Evolutionary conservation across 192 early-diverging fungal genomes (phyloP).

Genomic region (Backusella morwellensis): DNA sequence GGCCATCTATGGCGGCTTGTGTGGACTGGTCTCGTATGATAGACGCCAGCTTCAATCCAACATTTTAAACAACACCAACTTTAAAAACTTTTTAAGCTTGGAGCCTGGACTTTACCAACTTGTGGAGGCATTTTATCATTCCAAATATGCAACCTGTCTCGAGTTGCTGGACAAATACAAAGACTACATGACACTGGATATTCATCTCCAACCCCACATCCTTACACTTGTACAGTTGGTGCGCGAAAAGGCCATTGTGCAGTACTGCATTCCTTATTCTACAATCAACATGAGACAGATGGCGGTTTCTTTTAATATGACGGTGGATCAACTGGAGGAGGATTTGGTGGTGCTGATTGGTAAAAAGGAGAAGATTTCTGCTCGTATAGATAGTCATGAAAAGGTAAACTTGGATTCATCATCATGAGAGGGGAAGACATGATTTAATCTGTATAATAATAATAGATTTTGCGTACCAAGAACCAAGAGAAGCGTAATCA

Average conservation of each 20-base stretch:
- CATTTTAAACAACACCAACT: constrained; percentile 71
- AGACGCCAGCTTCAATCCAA: constrained; percentile 65
- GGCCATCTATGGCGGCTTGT: constrained; percentile 77
- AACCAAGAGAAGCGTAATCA: constrained; percentile 62
- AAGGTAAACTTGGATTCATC: constrained; percentile 52
- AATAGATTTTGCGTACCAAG: constrained; percentile 67
- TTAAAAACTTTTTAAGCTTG: constrained; percentile 78
- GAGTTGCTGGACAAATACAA: constrained; percentile 61
- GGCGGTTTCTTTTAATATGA: constrained; percentile 68
- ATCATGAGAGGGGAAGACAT: background rate
- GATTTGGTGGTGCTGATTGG: constrained; percentile 70
- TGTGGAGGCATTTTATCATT: constrained; percentile 70
- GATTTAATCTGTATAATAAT: background rate
- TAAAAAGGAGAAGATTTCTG: constrained; percentile 64
- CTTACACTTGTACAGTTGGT: constrained; percentile 68
- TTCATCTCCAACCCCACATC: constrained; percentile 71
- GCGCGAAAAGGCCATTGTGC: constrained; percentile 73
- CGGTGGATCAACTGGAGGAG: constrained; percentile 58
- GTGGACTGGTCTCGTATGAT: constrained; percentile 75
- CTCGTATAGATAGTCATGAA: constrained; percentile 83
- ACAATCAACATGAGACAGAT: constrained; percentile 78
- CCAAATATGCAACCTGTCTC: constrained; percentile 70
- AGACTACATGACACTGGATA: constrained; percentile 47
- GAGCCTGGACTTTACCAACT: constrained; percentile 78
- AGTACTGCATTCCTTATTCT: constrained; percentile 80